Base-by-base conservation (phyloP, 176 grass and related monocot species). In the Phragmites australis region DNA sequence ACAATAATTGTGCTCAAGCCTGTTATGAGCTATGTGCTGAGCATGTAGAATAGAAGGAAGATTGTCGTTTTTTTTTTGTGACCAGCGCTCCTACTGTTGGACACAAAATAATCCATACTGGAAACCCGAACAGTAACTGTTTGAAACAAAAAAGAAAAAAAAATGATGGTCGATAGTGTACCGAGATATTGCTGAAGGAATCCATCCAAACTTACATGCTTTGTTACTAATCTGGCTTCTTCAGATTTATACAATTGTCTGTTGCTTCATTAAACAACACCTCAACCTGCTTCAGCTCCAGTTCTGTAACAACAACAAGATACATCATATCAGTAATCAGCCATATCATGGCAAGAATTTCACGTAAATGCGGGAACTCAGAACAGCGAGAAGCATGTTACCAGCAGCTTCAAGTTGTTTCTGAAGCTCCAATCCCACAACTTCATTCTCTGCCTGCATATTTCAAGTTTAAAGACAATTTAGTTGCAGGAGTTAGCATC, bases 161-260 rank as follows among this genome's bases (percentile, higher is more conserved):
- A 68, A 22, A 15, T 5, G 2, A 49, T 40, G 9, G 0, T 43
- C 39, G 19, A 68, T 43, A 52, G 43, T 62, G 30, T 69, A 52
- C 32, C 71, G 16, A 39, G 46, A 65, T 29, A 53, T 10, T 22
- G 37, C 21, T 5, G 19, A 31, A 70, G 17, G 15, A 75, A 70
- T 27, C 2, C 46, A 63, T 49, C 8, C 16, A 48, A 85, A 65
- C 82, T 89, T 85, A 81, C 87, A 70, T 70, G 53, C 66, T 72
- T 27, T 26, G 51, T 17, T 77, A 53, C 41, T 89, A 84, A 54
- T 94, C 88, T 47, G 86, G 89, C 80, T 78, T 98, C 79, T 98
- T 98, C 66, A 94, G 70, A 83, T 98, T 98, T 91, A 98, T 82
- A 81, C 92, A 98, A 65, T 93, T 89, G 63, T 98, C 90, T 1